Evolutionary conservation across 495 filamentous ascomycete genomes (phyloP).

Genomic region (Aspergillus taichungensis): DNA sequence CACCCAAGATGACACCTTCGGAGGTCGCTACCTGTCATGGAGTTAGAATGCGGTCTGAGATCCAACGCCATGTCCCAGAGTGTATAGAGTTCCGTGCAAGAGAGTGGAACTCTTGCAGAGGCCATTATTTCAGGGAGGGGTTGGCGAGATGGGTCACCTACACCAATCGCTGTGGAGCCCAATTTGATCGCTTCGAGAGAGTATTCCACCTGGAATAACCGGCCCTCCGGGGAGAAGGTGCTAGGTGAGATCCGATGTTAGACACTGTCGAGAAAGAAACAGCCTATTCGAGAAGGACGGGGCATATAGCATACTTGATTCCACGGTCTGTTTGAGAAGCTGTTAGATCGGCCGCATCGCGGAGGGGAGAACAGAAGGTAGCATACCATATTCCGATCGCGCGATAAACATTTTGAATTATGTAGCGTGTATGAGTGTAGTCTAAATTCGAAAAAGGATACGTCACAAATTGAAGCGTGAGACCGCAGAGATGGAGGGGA

Average conservation of each 20-base stretch:
- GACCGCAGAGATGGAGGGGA: not conserved
- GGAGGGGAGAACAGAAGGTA: slow-evolving; percentile 15
- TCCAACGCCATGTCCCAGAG: not conserved
- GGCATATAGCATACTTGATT: slow-evolving; percentile 70
- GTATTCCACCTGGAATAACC: slow-evolving; percentile 99
- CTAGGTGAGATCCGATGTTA: slow-evolving; percentile 41
- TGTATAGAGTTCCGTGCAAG: not conserved
- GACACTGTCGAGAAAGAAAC: slow-evolving; percentile 1
- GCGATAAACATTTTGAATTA: slow-evolving; percentile 91
- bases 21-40: slow-evolving; percentile 67
- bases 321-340: slow-evolving; percentile 68
- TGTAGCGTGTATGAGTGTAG: slow-evolving; percentile 3
- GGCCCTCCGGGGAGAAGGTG: slow-evolving; percentile 99
- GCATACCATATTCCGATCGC: slow-evolving; percentile 97
- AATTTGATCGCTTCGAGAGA: slow-evolving; percentile 99
- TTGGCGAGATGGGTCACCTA: slow-evolving; percentile 30
- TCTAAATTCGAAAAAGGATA: not conserved
- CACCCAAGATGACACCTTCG: slow-evolving; percentile 88
- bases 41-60: slow-evolving; percentile 12
- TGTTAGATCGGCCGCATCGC: slow-evolving; percentile 21
- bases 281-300: not conserved
- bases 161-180: slow-evolving; percentile 94
- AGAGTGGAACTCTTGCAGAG: not conserved
- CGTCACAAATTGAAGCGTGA: slow-evolving; percentile 1
- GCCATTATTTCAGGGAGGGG: not conserved